These are phyloP conservation scores for Sclerotinia nivalis DNA, from an alignment of 2,329 filamentous ascomycete genomes.

Conservation along the genomic window DNA sequence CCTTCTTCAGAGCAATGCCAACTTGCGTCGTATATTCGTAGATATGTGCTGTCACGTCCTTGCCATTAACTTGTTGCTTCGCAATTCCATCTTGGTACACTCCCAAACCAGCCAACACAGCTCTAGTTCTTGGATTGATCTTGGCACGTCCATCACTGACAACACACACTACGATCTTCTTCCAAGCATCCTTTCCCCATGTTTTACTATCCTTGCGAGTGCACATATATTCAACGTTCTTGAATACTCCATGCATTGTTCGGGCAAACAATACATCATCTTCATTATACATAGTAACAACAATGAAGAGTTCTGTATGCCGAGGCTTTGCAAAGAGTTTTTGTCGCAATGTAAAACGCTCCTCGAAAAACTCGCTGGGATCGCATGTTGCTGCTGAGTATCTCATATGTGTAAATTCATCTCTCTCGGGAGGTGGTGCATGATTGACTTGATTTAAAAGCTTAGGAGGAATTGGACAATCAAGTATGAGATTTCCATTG, in stretches of 20 bases:
- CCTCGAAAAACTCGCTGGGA: constrained; percentile 85
- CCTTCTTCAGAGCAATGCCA: constrained; percentile 95
- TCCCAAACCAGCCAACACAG: constrained; percentile 93
- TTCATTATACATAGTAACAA: constrained; percentile 99
- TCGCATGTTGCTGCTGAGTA: constrained; percentile 95
- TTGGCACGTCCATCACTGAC: constrained; percentile 92
- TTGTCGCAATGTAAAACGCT: constrained; percentile 90
- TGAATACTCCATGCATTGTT: constrained; percentile 98
- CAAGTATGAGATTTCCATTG: constrained; percentile 92
- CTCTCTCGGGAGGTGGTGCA: constrained; percentile 65
- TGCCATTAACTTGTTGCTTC: constrained; percentile 96
- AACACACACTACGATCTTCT: constrained; percentile 98
- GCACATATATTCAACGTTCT: constrained; percentile 97
- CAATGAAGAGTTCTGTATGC: constrained; percentile 95
- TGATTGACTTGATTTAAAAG: constrained; percentile 60
- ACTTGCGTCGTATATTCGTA: constrained; percentile 99
- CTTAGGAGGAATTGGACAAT: constrained; percentile 90
- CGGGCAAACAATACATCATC: constrained; percentile 95
- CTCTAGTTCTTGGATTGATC: constrained; percentile 89
- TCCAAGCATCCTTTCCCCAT: constrained; percentile 96
- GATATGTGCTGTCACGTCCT: constrained; percentile 92
- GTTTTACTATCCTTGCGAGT: constrained; percentile 87
- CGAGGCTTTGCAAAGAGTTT: constrained; percentile 79
- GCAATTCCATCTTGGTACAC: constrained; percentile 98
- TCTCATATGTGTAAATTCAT: constrained; percentile 88